Evolutionary conservation across 1,139 yeast species (phyloP).

Genomic region (Arxiozyma slooffiae): DNA sequence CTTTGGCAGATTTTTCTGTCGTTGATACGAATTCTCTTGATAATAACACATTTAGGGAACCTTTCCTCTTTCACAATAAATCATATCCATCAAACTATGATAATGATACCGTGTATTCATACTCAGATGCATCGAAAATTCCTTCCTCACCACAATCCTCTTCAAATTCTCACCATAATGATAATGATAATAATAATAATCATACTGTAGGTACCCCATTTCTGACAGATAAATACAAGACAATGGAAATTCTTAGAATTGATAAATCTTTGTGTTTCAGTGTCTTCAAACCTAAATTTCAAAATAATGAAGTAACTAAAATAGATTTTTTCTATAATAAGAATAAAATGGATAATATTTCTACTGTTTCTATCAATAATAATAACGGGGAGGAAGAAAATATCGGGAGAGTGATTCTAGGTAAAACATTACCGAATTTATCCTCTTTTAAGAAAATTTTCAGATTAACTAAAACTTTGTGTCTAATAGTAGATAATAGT

Average conservation of each 20-base stretch:
- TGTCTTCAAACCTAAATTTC: slow-evolving; percentile 20
- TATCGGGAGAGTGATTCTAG: background rate
- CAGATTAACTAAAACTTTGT: slow-evolving; percentile 16
- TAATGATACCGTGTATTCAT: background rate
- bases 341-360: background rate
- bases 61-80: background rate
- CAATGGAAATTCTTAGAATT: slow-evolving; percentile 20
- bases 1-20: background rate
- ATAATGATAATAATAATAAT: background rate
- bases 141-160: background rate
- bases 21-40: background rate
- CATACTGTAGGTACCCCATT: slow-evolving; percentile 10
- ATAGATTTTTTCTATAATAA: slow-evolving; percentile 10
- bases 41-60: background rate
- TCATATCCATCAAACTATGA: background rate
- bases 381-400: background rate
- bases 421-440: slow-evolving; percentile 1
- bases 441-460: slow-evolving; percentile 19
- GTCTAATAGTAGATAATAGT: slow-evolving; percentile 19
- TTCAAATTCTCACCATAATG: background rate
- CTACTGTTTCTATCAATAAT: background rate
- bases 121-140: background rate
- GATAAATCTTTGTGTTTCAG: slow-evolving; percentile 16
- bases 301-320: slow-evolving; percentile 17
- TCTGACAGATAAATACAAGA: slow-evolving; percentile 21